Conservation (phyloP, 106 monocot genomes). For the Gastrodia elata region DNA sequence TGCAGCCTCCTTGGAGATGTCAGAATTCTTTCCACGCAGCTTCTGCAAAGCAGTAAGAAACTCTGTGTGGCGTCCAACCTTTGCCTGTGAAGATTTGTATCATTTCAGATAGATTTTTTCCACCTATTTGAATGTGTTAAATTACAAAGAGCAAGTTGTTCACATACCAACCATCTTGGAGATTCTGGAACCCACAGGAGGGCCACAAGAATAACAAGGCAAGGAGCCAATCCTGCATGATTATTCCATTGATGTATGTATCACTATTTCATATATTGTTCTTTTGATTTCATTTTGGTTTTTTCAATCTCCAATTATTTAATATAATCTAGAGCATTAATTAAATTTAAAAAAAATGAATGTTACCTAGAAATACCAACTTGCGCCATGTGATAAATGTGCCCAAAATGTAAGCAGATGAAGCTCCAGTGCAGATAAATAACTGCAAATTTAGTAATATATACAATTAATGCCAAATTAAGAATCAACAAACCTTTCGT, state of each 20-base stretch:
- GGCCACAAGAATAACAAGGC: conserved; percentile 36
- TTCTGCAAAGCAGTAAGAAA: conserved; percentile 34
- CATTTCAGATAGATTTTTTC: neutral
- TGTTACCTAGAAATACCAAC: conserved; percentile 33
- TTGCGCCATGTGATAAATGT: conserved; percentile 46
- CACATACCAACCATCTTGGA: conserved; percentile 75
- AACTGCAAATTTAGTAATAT: conserved; percentile 23
- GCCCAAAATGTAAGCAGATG: conserved; percentile 38
- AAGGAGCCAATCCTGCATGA: conserved; percentile 47
- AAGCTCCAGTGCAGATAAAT: conserved; percentile 34
- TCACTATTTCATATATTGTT: neutral
- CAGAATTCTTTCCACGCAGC: conserved; percentile 25
- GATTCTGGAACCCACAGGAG: conserved; percentile 68
- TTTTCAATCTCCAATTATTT: neutral
- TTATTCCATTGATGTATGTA: neutral
- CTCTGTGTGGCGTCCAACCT: conserved; percentile 36
- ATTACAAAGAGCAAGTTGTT: neutral
- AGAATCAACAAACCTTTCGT: neutral
- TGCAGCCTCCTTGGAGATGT: conserved; percentile 21
- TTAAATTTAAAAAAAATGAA: neutral
- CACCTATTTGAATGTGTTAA: neutral
- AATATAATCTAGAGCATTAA: neutral
- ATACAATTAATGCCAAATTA: neutral
- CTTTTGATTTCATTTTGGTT: neutral
- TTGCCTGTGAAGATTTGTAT: conserved; percentile 36